These are phyloP conservation scores for Yarrowia yakushimensis DNA, from an alignment of 805 yeast genomes.

Conservation along the genomic window DNA sequence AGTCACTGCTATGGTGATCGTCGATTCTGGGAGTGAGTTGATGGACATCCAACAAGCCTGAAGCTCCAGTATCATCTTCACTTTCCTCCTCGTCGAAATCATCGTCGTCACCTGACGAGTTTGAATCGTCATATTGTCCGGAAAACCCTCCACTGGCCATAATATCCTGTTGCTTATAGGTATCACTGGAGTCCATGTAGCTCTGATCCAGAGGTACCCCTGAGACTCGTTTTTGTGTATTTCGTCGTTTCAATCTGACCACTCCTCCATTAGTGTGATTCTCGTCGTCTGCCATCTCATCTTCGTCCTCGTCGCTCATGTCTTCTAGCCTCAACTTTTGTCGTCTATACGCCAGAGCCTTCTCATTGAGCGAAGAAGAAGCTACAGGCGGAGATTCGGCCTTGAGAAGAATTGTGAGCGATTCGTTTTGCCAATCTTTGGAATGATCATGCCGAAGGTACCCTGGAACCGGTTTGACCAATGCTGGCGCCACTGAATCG, in stretches of 20 bases:
- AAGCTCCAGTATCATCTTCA: not conserved
- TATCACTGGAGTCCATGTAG: conserved; percentile 16
- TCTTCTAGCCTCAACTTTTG: conserved; percentile 11
- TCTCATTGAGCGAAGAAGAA: conserved; percentile 25
- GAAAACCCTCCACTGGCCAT: conserved; percentile 11
- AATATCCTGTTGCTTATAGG: not conserved
- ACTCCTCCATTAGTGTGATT: conserved; percentile 19
- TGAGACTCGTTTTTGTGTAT: conserved; percentile 7
- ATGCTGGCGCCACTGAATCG: conserved; percentile 34
- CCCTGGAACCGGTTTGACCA: conserved; percentile 31
- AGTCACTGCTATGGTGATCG: conserved; percentile 8
- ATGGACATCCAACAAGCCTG: not conserved
- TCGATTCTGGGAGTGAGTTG: conserved; percentile 20
- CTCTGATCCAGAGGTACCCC: conserved; percentile 11
- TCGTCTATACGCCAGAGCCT: conserved; percentile 1
- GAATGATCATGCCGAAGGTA: conserved; percentile 18
- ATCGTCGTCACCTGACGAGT: conserved; percentile 20
- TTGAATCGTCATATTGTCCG: conserved; percentile 19
- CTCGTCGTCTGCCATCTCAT: conserved; percentile 16
- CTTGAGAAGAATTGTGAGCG: conserved; percentile 10
- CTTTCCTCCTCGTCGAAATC: conserved; percentile 25
- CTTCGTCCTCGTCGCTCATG: conserved; percentile 5
- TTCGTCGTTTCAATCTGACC: not conserved
- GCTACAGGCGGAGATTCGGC: conserved; percentile 35
- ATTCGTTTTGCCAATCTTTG: conserved; percentile 17